A percentile compares a stretch with the other conserved stretches of the same genome.
Evolutionary conservation across 2,329 filamentous ascomycete species (phyloP).

Genomic region (Sclerotinia minor): DNA sequence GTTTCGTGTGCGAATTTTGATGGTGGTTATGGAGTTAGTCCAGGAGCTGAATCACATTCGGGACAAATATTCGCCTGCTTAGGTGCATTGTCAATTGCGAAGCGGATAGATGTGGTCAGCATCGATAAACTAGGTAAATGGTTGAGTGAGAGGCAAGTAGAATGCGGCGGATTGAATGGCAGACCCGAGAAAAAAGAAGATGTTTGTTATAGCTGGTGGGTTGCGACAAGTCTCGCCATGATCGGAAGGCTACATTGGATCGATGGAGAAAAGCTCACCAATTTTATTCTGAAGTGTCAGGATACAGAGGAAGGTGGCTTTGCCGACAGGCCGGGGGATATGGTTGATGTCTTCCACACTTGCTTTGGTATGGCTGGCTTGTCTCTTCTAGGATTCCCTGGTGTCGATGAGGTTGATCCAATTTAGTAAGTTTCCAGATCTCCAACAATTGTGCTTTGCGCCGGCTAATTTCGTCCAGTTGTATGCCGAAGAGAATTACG

Average conservation of each 20-base stretch:
- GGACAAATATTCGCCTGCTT: constrained; percentile 96
- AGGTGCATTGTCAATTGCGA: constrained; percentile 80
- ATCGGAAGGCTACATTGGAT: constrained; percentile 91
- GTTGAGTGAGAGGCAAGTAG: constrained; percentile 89
- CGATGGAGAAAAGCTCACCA: constrained; percentile 73
- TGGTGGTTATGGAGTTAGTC: constrained; percentile 85
- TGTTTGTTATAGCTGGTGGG: constrained; percentile 99
- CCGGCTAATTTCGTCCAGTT: constrained; percentile 46
- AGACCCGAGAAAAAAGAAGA: constrained; percentile 94
- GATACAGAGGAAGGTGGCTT: constrained; percentile 82
- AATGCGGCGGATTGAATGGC: constrained; percentile 87
- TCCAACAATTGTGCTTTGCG: not conserved
- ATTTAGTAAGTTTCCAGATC: constrained; percentile 63
- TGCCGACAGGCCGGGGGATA: constrained; percentile 85
- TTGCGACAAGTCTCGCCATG: constrained; percentile 87
- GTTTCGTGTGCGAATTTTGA: constrained; percentile 88
- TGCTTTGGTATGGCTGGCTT: constrained; percentile 85
- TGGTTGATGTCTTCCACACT: constrained; percentile 98
- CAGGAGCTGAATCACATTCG: constrained; percentile 90
- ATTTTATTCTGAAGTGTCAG: constrained; percentile 86
- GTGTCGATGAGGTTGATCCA: constrained; percentile 78
- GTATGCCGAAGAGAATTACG: constrained; percentile 70
- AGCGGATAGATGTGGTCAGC: constrained; percentile 77
- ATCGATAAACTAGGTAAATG: constrained; percentile 80
- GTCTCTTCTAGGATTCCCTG: constrained; percentile 77